Conservation (phyloP, 169 alveolate genomes). For the Plasmodium fragile region DNA sequence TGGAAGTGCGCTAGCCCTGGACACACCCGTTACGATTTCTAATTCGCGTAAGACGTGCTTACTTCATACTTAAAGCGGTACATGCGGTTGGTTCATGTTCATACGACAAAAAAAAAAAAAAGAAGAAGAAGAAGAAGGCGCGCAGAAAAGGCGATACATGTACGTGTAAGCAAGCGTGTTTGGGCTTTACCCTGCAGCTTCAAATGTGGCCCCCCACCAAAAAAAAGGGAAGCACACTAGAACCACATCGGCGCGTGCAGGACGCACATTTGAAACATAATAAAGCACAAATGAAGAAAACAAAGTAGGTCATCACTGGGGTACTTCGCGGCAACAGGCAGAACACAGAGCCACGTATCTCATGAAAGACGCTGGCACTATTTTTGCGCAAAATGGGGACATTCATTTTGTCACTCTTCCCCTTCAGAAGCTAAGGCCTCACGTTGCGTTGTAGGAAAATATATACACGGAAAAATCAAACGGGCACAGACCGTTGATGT, state of each 20-base stretch:
- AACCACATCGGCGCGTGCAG: neutral
- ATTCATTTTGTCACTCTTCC: neutral
- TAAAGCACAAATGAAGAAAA: neutral
- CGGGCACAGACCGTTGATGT: neutral
- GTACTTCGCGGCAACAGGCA: neutral
- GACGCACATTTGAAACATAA: neutral
- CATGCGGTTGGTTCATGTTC: neutral
- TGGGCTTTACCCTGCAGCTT: neutral
- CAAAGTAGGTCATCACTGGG: neutral
- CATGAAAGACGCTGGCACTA: neutral
- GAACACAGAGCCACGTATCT: neutral
- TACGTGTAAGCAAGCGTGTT: neutral
- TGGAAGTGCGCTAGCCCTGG: neutral
- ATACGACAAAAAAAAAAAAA: neutral
- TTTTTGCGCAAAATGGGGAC: neutral
- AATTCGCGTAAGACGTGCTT: neutral
- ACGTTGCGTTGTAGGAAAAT: neutral
- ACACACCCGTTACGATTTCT: neutral
- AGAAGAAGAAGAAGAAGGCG: neutral
- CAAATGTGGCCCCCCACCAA: neutral
- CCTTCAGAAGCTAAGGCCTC: neutral
- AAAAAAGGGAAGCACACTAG: neutral
- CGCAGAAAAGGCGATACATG: neutral
- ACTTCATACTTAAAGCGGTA: slow-evolving; percentile 18
- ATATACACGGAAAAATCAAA: neutral